Base-by-base conservation (phyloP, 2,329 filamentous ascomycete species). In the Akanthomyces uredinophilus region DNA sequence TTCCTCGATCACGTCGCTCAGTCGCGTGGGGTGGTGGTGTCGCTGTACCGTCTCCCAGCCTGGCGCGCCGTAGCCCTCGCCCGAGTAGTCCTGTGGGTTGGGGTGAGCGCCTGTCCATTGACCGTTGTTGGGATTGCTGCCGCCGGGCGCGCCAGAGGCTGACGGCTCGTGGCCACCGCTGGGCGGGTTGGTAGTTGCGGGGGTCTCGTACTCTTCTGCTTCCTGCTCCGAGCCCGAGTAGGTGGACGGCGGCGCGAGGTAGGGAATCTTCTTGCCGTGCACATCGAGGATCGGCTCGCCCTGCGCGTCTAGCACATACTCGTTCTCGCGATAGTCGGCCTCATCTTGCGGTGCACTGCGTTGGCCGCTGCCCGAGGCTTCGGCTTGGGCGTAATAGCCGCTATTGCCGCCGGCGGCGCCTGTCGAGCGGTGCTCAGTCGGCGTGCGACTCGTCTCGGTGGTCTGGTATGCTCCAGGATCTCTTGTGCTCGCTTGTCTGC, bases 1-100 rank as follows among this genome's bases (percentile, higher is more conserved):
- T 70, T 92, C 92, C 70, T 92, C 89, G 35, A 95, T 82, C 32
- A 96, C 92, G 75, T 96, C 92, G 73, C 92, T 96, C 65, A 96
- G 79, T 62, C 93, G 81, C 10, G 92, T 96, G 0, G 92, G 92
- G 75, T 96, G 92, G 67, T 95, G 91, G 74, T 96, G 92, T 61
- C 87, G 83, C 27, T 88, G 87, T 65, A 91, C 79, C n/a, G 78
- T 77, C 65, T 95, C 90, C 91, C 91, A 96, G 18, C 85, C 87
- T 2, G 86, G 82, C 1, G 84, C 83, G 8, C 81, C 87, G 74
- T 87, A 91, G 24, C 83, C 86, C 50, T 84, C 78, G 50, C 87
- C 88, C 5, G 82, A 80, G 70, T 92, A 92, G 68, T 92, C 88
- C 20, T 83, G 76, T 11, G 73, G 67, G 50, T 71, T 69, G 22